Evolutionary conservation across 2,329 filamentous ascomycete genomes (phyloP), one percentile per base, ranked within the genome.

Genomic region (Arachnomyces sp.): DNA sequence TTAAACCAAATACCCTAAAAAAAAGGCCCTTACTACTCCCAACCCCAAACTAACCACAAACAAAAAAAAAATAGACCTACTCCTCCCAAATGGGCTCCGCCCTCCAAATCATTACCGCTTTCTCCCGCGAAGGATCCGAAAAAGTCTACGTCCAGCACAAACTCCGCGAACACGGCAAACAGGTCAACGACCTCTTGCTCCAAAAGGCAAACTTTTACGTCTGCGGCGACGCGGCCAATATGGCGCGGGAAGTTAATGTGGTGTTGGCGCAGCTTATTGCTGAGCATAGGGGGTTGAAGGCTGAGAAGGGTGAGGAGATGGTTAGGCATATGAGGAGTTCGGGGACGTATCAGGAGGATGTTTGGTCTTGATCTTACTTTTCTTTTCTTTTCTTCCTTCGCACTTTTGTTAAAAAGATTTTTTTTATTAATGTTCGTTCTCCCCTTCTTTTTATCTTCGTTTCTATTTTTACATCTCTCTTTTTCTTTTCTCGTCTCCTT

Each of bases 111-210:
- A 77, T 95, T 62, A 93, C 85, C 11, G 92, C 92, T 31, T 98
- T 98, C 67, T 98, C 92, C n/a, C 81, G 92, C 50, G 86, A 95
- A 48, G 73, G 77, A 1, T 63, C 80, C 32, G 76, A 92, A 64
- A 98, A 98, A 69, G 86, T 98, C 29, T 98, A 98, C 59, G 92
- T 98, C 15, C 92, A 98, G 68, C 88, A 98, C 66, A 78, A 85
- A 46, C 75, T 98, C 45, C 83, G 85, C 67, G 86, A 96, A 64
- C 75, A 81, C 37, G 81, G 85, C 44, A 77, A 85, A 55, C 80
- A 95, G 54, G 75, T 98, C 67, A 90, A 94, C 66, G 81, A 90
- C 49, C 78, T 98, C 1, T 74, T 98, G 7, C 74, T 84, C 51
- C 74, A 88, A 64, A 82, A 82, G 58, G 92, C 87, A 4, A 95